Base-by-base conservation (phyloP, 805 yeast genomes). In the Torulaspora delbrueckii region DNA sequence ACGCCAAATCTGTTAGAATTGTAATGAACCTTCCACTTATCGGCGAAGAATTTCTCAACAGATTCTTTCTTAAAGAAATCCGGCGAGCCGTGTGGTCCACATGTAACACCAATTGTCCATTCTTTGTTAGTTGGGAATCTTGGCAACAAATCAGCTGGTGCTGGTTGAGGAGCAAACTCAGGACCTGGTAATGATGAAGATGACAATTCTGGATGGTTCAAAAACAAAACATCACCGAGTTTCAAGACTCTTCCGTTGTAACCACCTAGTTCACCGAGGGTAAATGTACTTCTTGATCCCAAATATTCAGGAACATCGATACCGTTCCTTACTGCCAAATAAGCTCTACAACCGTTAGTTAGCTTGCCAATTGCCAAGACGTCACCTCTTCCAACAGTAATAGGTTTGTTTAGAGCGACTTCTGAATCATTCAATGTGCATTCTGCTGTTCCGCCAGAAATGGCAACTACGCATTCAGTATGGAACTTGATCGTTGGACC, bases 41-140 rank as follows among this genome's bases (percentile, higher is more conserved):
- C 75, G 4, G 74, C 58, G 63, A 91, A 88, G 69, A 91, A 90
- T 45, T 82, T 85, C 28, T 74, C 72, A 13, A 88, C 79, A 9
- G 86, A 79, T 63, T 86, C 96, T 8, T 74, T 66, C 44, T 78
- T 77, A 74, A 93, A 93, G 68, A 90, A 88, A 66, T 91, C 99
- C 14, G 98, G 98, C 4, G 96, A 80, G 1, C 98, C 98, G 66
- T 91, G 98, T 22, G 99, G 99, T 44, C 99, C 99, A 65, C 95
- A 83, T 8, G 96, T 88, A 38, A 90, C 96, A 58, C 90, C 96
- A 52, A 91, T 90, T 37, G 71, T 70, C 98, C 98, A 91, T 37
- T 63, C 63, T 45, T 67, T 68, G 12, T 51, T 38, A 9, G 48
- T 54, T 12, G 68, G 43, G 8, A 60, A 52, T 9, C 59, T 52